Evolutionary conservation across 2,329 filamentous ascomycete species (phyloP), one percentile per base, ranked within the genome.

Genomic region (Colletotrichum agaves): DNA sequence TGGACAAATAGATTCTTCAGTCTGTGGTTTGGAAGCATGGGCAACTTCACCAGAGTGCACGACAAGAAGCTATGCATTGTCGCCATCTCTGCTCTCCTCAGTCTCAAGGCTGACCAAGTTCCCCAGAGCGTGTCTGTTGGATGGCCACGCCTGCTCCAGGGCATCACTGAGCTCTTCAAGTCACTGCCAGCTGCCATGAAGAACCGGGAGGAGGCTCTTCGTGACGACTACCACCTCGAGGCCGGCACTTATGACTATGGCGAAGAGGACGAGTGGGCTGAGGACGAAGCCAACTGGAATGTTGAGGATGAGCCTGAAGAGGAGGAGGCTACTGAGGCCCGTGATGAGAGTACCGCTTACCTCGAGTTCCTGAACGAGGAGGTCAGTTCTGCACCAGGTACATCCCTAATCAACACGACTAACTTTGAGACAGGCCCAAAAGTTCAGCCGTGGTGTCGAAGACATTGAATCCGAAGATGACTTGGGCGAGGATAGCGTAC

Each of bases 1-100:
- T 98, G 94, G 95, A 98, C 96, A 6, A 98, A 98, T 82, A 97
- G 97, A 77, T 99, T 99, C 83, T 99, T 99, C 84, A 97, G 93
- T 80, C 83, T 97, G 67, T 99, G 96, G 96, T 99, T 99, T 79
- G 93, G 93, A 46, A 97, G 91, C 81, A 99, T 99, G 82, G 92
- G 97, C 70, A 91, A 89, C 75, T 98, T 99, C 82, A 92, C 89
- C 59, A 88, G 96, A 46, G 96, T 99, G 2, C 96, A 99, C 78
- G 96, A 99, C 84, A 99, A 99, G 88, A 99, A 98, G 85, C 85
- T 99, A 27, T 98, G 93, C 70, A 98, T 99, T 74, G 93, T 94
- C 17, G 95, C 94, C 52, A 98, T 99, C 73, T 91, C 93, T 67
- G 87, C 93, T 5, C 88, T 99, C 11, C 87, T 99, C 58, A 92